Evolutionary conservation across 371 early-diverging fungal species (phyloP).

Genomic region (Rhizopus sp.): DNA sequence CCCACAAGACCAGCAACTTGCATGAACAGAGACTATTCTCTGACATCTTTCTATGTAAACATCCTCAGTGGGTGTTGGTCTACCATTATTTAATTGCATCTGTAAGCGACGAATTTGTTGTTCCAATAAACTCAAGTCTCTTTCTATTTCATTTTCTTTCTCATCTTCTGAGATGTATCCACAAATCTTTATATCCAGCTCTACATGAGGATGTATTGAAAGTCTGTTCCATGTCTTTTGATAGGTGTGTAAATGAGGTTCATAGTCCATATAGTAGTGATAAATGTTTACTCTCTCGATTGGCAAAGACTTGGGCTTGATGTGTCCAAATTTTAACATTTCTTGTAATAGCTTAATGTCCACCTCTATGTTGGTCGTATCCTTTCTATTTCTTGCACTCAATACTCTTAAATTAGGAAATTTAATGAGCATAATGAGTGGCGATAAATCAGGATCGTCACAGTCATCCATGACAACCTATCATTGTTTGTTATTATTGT

Average conservation of each 20-base stretch:
- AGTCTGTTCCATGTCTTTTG: constrained; percentile 38
- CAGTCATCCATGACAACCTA: constrained; percentile 45
- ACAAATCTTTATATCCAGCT: constrained; percentile 37
- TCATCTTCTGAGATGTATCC: constrained; percentile 20
- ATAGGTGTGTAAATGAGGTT: constrained; percentile 31
- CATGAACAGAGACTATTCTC: constrained; percentile 22
- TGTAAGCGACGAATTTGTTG: constrained; percentile 14
- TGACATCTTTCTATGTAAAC: constrained; percentile 15
- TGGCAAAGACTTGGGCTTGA: constrained; percentile 24
- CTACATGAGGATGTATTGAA: constrained; percentile 29
- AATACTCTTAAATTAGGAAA: constrained; percentile 38
- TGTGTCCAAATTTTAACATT: constrained; percentile 26
- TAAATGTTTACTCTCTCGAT: constrained; percentile 35
- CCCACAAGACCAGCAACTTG: constrained; percentile 38
- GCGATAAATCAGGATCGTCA: constrained; percentile 44
- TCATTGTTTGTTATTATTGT: background rate
- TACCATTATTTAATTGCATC: background rate
- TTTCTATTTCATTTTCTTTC: constrained; percentile 13
- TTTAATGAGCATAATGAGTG: constrained; percentile 48
- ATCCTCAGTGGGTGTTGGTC: background rate
- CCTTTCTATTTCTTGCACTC: constrained; percentile 36
- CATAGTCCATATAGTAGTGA: constrained; percentile 40
- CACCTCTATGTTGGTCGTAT: constrained; percentile 39
- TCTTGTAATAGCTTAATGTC: constrained; percentile 45
- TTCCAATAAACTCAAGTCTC: constrained; percentile 16